A percentile compares a stretch with the other conserved stretches of the same genome.
Conservation (phyloP, 805 yeast genomes). For the Starmerella bombi region DNA sequence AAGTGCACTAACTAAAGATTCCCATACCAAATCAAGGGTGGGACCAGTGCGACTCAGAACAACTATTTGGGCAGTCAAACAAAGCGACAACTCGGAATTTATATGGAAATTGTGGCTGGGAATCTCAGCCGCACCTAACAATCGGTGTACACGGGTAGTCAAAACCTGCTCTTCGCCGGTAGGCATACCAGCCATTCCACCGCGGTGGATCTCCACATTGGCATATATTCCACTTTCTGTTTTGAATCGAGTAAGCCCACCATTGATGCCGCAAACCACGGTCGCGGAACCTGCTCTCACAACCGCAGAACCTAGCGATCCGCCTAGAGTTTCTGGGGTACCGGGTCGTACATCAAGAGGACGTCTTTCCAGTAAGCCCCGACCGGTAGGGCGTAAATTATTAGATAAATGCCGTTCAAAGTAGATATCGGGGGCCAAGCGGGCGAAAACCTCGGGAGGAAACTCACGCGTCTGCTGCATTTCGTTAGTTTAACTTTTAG, state of each 20-base stretch:
- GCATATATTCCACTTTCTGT: constrained; percentile 47
- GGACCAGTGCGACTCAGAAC: constrained; percentile 78
- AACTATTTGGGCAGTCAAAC: constrained; percentile 57
- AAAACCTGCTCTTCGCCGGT: constrained; percentile 72
- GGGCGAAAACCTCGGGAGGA: constrained; percentile 68
- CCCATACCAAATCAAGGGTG: constrained; percentile 62
- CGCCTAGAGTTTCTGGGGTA: constrained; percentile 18
- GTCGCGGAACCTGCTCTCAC: constrained; percentile 59
- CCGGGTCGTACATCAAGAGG: constrained; percentile 31
- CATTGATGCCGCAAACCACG: constrained; percentile 56
- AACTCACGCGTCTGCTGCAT: constrained; percentile 40
- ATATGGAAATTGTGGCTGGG: constrained; percentile 29
- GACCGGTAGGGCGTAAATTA: constrained; percentile 60
- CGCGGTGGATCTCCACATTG: constrained; percentile 61
- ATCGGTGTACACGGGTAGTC: constrained; percentile 52
- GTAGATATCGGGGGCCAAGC: constrained; percentile 75
- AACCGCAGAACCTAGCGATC: constrained; percentile 52
- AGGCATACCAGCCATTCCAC: constrained; percentile 59
- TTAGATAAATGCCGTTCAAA: constrained; percentile 62
- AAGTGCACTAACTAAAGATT: constrained; percentile 51
- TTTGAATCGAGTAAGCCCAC: constrained; percentile 42
- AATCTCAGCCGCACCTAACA: constrained; percentile 43
- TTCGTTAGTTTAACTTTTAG: neutral
- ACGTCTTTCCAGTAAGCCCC: constrained; percentile 62
- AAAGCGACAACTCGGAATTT: constrained; percentile 33